A percentile compares a stretch with the other conserved stretches of the same genome.
Evolutionary conservation across 305 asterid genomes (phyloP).

Genomic region (Galium porrigens): DNA sequence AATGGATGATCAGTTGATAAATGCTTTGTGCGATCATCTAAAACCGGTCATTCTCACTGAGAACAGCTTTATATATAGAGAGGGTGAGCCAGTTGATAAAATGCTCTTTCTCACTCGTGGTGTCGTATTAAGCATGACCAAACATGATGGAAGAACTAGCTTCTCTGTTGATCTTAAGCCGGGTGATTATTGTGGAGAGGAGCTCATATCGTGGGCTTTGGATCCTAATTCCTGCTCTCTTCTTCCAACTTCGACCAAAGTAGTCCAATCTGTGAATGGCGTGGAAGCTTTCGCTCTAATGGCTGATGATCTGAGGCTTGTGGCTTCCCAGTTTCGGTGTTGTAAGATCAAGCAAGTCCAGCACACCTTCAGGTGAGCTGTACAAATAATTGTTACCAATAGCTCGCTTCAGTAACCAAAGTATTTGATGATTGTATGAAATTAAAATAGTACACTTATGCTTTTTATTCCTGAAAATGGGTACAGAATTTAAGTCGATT

Average conservation of each 20-base stretch:
- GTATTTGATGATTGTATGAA: too few species aligned
- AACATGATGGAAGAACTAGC: constrained; percentile 44
- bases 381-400: background rate
- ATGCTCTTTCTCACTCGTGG: constrained; percentile 61
- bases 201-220: constrained; percentile 49
- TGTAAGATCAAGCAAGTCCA: constrained; percentile 44
- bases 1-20: constrained; percentile 47
- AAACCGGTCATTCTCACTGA: constrained; percentile 42
- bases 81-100: constrained; percentile 51
- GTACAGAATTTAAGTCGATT: too few species aligned
- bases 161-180: constrained; percentile 32
- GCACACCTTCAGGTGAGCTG: constrained; percentile 33
- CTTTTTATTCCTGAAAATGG: too few species aligned
- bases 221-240: constrained; percentile 42
- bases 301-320: constrained; percentile 41
- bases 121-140: constrained; percentile 29
- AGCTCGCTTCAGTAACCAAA: background rate
- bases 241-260: constrained; percentile 50
- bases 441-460: too few species aligned
- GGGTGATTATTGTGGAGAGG: constrained; percentile 56
- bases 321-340: constrained; percentile 44
- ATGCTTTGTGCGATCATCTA: constrained; percentile 35
- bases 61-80: constrained; percentile 33
- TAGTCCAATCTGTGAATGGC: constrained; percentile 40
- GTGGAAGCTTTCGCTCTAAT: constrained; percentile 53